Conservation (phyloP, 177 flowering plant species). For the Telopea speciosissima region DNA sequence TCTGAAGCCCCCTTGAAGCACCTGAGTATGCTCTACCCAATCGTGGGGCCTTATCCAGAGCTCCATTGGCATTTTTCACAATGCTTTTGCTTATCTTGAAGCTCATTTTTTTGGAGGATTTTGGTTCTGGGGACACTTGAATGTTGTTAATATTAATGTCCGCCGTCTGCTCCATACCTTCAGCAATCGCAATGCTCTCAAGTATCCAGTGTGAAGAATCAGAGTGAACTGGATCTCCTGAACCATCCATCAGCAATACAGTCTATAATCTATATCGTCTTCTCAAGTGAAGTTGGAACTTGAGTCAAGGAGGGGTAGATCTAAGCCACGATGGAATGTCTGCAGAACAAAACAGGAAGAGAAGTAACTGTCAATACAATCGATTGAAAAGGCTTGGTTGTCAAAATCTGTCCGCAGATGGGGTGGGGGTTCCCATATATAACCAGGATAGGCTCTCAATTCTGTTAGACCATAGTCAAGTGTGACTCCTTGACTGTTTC, state of each 20-base stretch:
- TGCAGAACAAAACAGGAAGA: slow-evolving; percentile 1
- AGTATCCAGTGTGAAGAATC: slow-evolving; percentile 32
- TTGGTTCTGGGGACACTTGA: not conserved
- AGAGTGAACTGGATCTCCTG: not conserved
- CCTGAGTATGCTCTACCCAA: slow-evolving; percentile 33
- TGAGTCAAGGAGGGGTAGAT: slow-evolving; percentile 1
- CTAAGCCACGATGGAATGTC: not conserved
- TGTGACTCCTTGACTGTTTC: not conserved
- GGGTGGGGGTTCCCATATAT: not conserved
- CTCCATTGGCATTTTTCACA: slow-evolving; percentile 15
- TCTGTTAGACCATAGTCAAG: not conserved
- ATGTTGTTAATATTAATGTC: slow-evolving; percentile 15
- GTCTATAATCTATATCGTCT: slow-evolving; percentile 1
- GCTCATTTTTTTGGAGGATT: not conserved
- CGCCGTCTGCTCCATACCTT: slow-evolving; percentile 21
- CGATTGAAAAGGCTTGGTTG: not conserved
- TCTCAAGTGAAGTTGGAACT: not conserved
- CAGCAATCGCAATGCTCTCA: slow-evolving; percentile 12
- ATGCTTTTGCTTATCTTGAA: slow-evolving; percentile 17
- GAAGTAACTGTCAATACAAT: slow-evolving; percentile 1
- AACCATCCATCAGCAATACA: not conserved
- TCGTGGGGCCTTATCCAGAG: slow-evolving; percentile 4
- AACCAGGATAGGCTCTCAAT: not conserved
- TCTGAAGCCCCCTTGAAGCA: slow-evolving; percentile 47
- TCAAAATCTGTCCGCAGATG: not conserved